phyloP scores from a whole-genome alignment of 805 yeast species.

The Candida loeiensis region DNA sequence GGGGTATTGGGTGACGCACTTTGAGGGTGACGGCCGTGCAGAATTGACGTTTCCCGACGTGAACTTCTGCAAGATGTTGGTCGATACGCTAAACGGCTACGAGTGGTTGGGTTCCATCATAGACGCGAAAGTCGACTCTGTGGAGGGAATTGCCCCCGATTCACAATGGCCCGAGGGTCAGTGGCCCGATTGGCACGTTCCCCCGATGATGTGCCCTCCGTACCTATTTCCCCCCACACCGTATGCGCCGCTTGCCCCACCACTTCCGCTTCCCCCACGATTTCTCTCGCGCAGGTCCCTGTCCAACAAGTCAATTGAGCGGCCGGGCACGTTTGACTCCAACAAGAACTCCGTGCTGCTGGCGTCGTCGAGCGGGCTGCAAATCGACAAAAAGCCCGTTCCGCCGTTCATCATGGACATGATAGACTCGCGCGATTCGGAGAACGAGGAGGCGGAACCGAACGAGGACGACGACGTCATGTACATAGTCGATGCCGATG shows the following conservation, averaged over 20 bases:
- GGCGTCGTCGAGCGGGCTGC: constrained; percentile 9
- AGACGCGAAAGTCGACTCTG: constrained; percentile 13
- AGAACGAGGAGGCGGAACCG: background rate
- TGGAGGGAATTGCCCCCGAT: constrained; percentile 3
- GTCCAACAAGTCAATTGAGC: constrained; percentile 9
- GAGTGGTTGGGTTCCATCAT: constrained; percentile 21
- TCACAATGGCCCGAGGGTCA: constrained; percentile 1
- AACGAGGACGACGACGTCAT: constrained; percentile 1
- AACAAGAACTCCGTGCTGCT: constrained; percentile 11
- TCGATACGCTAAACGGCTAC: constrained; percentile 20
- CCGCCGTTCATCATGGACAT: constrained; percentile 29
- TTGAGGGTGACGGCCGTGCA: constrained; percentile 4
- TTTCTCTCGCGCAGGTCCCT: constrained; percentile 8
- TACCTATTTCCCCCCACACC: background rate
- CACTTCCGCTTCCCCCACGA: background rate
- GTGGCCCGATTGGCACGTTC: constrained; percentile 3
- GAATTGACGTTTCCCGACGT: background rate
- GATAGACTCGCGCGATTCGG: constrained; percentile 1
- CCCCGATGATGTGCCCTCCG: background rate
- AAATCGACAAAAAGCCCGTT: constrained; percentile 13
- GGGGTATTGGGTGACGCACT: constrained; percentile 7
- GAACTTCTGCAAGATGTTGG: constrained; percentile 2
- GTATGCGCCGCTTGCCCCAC: background rate
- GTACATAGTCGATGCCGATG: constrained; percentile 9
- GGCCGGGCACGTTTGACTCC: constrained; percentile 13